Evolutionary conservation across 768 basidiomycete genomes (phyloP), one percentile per base, ranked within the genome.

Genomic region (Crucibulum laeve): DNA sequence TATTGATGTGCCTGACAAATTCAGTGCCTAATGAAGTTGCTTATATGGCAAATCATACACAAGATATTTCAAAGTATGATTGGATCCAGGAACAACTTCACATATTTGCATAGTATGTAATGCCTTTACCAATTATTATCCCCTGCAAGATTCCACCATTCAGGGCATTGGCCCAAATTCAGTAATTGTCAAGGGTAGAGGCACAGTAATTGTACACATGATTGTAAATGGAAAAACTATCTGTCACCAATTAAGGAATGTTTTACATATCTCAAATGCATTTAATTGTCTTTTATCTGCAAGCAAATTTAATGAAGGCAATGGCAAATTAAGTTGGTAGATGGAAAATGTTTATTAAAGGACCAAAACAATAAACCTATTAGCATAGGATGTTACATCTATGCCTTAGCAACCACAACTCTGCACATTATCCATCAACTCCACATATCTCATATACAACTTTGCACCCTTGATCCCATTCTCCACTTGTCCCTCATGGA

Each of bases 41-140:
- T 19, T 44, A 56, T 40, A 47, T 42, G 40, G 48, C 42, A n/a
- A 7, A 32, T 15, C n/a, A 37, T n/a, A 23, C 32, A 15, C 33
- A 38, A 32, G 22, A 45, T 14, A 45, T 54, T 35, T 49, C 45
- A 1, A 47, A 48, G 34, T 50, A 45, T 15, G 48, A 55, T 37
- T 61, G 58, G 58, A 21, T 57, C 4, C 53, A 1, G 58, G 43
- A 10, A 52, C 56, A 2, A 60, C 60, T 3, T 56, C 56, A 21
- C 58, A 63, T 30, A 54, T 61, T 4, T 59, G 55, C 38, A 52
- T 50, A 0, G 37, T 23, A 2, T 39, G 48, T 1, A 53, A 59
- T 2, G 44, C 49, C 18, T 60, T 60, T 19, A 47, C 35, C 4
- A 46, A 58, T 4, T 61, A 51, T 42, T 15, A 26, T 13, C 40